Evolutionary conservation across 75 land plant genomes (phyloP).

Genomic region (Chamaecyparis obtusa): DNA sequence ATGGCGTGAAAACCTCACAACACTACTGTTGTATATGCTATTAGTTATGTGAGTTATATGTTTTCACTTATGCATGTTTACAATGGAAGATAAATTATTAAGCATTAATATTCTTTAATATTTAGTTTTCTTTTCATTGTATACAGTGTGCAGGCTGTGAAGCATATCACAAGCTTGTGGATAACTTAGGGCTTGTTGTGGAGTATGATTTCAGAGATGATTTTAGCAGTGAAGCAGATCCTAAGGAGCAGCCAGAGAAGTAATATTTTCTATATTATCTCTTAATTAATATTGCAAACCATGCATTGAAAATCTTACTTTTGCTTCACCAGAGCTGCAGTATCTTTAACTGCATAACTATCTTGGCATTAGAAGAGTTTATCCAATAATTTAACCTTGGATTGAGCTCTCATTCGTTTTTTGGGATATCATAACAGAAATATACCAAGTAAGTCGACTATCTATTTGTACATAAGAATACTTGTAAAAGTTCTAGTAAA

Average conservation of each 20-base stretch:
- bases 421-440: background rate
- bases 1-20: too few species aligned
- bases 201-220: constrained; percentile 41
- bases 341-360: background rate
- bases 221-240: background rate
- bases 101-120: background rate
- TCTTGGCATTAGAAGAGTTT: background rate
- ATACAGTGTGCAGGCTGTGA: constrained; percentile 49
- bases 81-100: background rate
- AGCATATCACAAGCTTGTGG: constrained; percentile 49
- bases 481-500: background rate
- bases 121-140: background rate
- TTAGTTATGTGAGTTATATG: constrained; percentile 2
- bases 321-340: background rate
- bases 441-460: background rate
- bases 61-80: background rate
- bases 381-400: background rate
- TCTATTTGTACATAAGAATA: background rate
- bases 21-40: background rate
- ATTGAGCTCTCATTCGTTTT: background rate
- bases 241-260: background rate
- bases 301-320: background rate
- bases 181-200: constrained; percentile 38
- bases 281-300: background rate
- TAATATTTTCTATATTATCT: background rate